A percentile compares a stretch with the other conserved stretches of the same genome.
phyloP scores from a whole-genome alignment of 805 yeast genomes.

The Candida stauntonica region DNA sequence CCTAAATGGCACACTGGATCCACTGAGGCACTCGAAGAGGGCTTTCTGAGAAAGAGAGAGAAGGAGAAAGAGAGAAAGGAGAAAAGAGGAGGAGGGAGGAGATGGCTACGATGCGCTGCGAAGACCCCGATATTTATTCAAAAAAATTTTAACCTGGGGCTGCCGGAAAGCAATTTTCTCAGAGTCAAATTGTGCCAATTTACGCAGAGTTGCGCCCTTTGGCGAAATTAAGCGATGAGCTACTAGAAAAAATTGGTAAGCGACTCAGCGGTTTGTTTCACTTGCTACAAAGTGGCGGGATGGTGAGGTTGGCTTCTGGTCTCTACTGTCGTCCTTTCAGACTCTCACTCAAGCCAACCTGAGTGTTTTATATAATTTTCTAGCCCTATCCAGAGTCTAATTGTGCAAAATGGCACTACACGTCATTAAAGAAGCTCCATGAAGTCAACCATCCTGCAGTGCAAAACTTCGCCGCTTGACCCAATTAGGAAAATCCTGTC shows the following conservation, averaged over 20 bases:
- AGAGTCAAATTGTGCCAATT: conserved; percentile 1
- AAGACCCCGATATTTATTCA: conserved; percentile 10
- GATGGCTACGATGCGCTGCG: not conserved
- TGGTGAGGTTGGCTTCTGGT: not conserved
- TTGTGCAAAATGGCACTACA: not conserved
- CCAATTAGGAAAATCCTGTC: not conserved
- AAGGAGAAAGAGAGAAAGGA: conserved; percentile 21
- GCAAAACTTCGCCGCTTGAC: not conserved
- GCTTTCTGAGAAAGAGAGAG: conserved; percentile 33
- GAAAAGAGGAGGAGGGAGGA: conserved; percentile 4
- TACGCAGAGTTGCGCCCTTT: conserved; percentile 2
- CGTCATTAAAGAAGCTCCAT: not conserved
- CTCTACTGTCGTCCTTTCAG: too few relatives aligned
- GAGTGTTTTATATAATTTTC: too few relatives aligned
- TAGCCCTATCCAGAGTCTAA: not conserved
- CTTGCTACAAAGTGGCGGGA: too few relatives aligned
- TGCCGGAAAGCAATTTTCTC: not conserved
- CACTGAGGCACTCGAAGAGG: conserved; percentile 20
- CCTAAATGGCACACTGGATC: conserved; percentile 14
- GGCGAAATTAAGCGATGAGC: not conserved
- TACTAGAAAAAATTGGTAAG: not conserved
- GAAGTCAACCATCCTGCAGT: not conserved
- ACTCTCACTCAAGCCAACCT: too few relatives aligned
- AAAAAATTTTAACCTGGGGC: conserved; percentile 5
- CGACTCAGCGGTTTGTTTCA: too few relatives aligned